These are phyloP conservation scores for Cymbopogon flexuosus DNA, from an alignment of 202 grass and related monocot genomes.

Conservation along the genomic window DNA sequence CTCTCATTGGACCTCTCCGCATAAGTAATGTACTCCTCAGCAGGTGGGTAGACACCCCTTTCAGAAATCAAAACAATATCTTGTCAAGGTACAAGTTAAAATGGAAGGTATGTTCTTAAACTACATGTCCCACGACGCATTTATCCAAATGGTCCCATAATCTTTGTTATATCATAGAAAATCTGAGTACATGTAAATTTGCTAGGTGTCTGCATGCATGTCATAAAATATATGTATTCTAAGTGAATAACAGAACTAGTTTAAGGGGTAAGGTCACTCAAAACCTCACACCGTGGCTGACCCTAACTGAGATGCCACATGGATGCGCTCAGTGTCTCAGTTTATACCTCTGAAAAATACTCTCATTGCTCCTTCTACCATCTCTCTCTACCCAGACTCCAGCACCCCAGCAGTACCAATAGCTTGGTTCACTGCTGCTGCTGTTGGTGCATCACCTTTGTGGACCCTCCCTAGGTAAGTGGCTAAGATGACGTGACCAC, in stretches of 20 bases:
- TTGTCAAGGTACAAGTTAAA: background rate
- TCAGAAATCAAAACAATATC: conserved; percentile 3
- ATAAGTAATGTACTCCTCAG: conserved; percentile 47
- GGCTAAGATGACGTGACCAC: background rate
- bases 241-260: background rate
- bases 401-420: background rate
- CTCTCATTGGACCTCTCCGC: conserved; percentile 47
- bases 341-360: background rate
- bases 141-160: background rate
- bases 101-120: background rate
- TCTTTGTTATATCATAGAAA: background rate
- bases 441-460: background rate
- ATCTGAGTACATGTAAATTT: background rate
- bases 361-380: background rate
- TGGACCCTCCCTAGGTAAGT: background rate
- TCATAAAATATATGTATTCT: background rate
- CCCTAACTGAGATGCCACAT: background rate
- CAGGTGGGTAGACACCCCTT: conserved; percentile 59
- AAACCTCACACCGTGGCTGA: background rate
- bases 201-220: background rate
- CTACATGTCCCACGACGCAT: background rate
- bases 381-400: background rate
- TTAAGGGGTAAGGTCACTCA: background rate
- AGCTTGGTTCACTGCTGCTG: background rate
- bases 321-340: background rate